phyloP scores from a whole-genome alignment of 192 early-diverging fungal genomes.

The Piromyces finnis region DNA sequence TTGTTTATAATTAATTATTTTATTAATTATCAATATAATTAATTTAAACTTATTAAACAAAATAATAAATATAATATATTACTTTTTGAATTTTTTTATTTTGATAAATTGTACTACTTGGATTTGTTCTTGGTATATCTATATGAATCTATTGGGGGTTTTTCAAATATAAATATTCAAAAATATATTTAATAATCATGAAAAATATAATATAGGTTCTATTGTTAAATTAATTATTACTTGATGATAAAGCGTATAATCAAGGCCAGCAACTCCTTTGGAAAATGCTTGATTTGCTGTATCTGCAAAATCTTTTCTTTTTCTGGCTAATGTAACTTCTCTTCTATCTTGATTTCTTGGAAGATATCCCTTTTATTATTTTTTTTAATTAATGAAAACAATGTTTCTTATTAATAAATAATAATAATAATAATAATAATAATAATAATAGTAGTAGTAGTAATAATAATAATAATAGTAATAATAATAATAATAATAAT shows the following conservation, averaged over 20 bases:
- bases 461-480: too few species aligned
- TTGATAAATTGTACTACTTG: constrained; percentile 72
- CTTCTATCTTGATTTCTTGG: constrained; percentile 76
- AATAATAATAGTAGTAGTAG: too few species aligned
- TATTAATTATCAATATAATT: neutral
- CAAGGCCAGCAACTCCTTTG: constrained; percentile 28
- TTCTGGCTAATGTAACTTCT: constrained; percentile 61
- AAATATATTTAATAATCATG: too few species aligned
- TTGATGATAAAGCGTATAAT: constrained; percentile 81
- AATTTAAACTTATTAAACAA: too few species aligned
- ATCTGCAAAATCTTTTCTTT: constrained; percentile 87
- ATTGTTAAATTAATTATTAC: constrained; percentile 21
- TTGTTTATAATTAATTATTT: too few species aligned
- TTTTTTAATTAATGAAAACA: too few species aligned
- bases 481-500: too few species aligned
- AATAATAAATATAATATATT: too few species aligned
- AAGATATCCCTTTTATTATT: constrained; percentile 66
- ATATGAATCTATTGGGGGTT: constrained; percentile 78
- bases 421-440: too few species aligned
- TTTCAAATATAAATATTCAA: too few species aligned
- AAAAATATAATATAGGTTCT: too few species aligned
- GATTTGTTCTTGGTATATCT: constrained; percentile 81
- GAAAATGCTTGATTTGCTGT: neutral
- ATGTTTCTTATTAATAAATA: too few species aligned
- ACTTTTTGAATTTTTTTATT: constrained; percentile 61